A percentile compares a stretch with the other conserved stretches of the same genome.
Conservation (phyloP, 2,329 filamentous ascomycete species). For the Claviceps lovelessii region DNA sequence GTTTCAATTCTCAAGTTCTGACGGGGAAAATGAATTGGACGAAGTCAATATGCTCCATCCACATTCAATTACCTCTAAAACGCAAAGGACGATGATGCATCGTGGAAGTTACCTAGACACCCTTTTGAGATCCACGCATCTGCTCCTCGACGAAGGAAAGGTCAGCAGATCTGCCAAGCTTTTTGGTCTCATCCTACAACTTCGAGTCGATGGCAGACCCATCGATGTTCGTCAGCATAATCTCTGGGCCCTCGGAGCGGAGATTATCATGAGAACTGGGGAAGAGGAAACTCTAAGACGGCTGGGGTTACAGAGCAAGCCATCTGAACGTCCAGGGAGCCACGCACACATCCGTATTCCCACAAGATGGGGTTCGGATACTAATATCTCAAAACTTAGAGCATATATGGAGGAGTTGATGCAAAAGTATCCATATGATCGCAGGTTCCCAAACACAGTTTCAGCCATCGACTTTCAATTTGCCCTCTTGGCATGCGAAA, state of each 20-base stretch:
- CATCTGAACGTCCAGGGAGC: not conserved
- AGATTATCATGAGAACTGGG: conserved; percentile 58
- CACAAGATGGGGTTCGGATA: conserved; percentile 27
- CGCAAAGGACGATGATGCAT: conserved; percentile 9
- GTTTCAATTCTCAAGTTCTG: not conserved
- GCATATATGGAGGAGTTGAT: conserved; percentile 67
- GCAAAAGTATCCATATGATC: conserved; percentile 59
- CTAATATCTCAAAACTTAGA: conserved; percentile 31
- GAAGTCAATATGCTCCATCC: not conserved
- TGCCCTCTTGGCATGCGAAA: conserved; percentile 65
- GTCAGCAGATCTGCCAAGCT: conserved; percentile 58
- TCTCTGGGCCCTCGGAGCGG: conserved; percentile 73
- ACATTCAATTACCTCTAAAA: not conserved
- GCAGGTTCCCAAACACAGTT: conserved; percentile 40
- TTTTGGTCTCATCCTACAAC: conserved; percentile 58
- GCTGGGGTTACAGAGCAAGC: not conserved
- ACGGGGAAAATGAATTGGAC: conserved; percentile 34
- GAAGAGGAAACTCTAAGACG: conserved; percentile 16
- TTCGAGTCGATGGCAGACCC: conserved; percentile 22
- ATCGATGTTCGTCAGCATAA: conserved; percentile 56
- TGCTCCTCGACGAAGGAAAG: conserved; percentile 56
- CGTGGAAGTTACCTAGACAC: conserved; percentile 43
- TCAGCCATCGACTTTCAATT: conserved; percentile 68
- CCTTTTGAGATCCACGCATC: conserved; percentile 56
- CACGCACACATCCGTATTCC: conserved; percentile 1